Evolutionary conservation across 2,329 filamentous ascomycete species (phyloP).

Genomic region (Alternaria conjuncta): DNA sequence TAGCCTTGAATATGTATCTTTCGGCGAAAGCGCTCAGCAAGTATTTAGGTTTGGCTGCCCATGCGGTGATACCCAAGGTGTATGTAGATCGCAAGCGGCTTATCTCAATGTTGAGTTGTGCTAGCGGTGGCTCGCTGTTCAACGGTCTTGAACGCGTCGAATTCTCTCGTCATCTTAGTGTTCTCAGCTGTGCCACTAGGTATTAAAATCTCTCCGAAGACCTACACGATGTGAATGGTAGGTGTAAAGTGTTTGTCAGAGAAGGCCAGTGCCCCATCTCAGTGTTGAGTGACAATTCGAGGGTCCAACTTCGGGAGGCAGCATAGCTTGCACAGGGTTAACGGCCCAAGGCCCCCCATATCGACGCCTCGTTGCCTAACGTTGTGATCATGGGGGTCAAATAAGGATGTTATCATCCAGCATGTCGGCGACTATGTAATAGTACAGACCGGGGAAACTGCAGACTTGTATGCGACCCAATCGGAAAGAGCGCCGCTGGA

Average conservation of each 20-base stretch:
- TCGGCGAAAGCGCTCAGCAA: not conserved
- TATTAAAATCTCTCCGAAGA: fast-evolving
- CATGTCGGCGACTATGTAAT: not conserved
- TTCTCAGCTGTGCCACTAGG: not conserved
- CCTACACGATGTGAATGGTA: not conserved
- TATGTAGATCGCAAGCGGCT: not conserved
- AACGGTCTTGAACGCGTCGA: not conserved
- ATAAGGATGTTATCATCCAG: not conserved
- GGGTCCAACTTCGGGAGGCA: not conserved
- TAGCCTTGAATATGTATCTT: not conserved
- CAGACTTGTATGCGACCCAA: not conserved
- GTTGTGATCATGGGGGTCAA: not conserved
- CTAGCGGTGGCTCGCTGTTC: not conserved
- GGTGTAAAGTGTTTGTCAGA: not conserved
- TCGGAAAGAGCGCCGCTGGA: not conserved
- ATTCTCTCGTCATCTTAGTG: not conserved
- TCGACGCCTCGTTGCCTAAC: not conserved
- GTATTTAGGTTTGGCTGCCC: not conserved
- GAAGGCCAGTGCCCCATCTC: not conserved
- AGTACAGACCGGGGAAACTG: not conserved
- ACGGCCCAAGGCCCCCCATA: not conserved
- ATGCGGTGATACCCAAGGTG: not conserved
- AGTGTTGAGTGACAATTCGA: not conserved
- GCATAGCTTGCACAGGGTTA: not conserved
- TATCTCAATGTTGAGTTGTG: not conserved